Base-by-base conservation (phyloP, 768 basidiomycete genomes). In the Tubosaeta sp. region DNA sequence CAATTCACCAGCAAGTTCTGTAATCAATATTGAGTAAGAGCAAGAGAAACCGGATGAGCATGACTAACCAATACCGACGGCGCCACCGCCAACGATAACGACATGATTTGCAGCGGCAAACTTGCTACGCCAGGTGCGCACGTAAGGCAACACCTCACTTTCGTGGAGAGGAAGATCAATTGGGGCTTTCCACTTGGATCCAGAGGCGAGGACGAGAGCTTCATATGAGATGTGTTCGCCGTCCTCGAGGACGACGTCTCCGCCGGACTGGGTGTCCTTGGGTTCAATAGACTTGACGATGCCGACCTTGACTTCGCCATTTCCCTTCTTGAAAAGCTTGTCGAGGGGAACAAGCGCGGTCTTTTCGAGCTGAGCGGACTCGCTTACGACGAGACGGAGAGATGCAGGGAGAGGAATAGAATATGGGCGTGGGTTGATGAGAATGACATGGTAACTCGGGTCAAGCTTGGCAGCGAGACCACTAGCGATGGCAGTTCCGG, bases 131-230 rank as follows among this genome's bases (percentile, higher is more conserved):
- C 71, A 70, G 13, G 56, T 47, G 11, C 44, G 56, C 19, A 72
- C 40, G 27, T 77, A 66, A 16, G 58, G 59, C 10, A 59, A 41
- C 2, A 71, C 64, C 0, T 67, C 66, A 9, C 44, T 46, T 29
- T 67, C 62, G 14, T 56, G 49, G 9, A 69, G 62, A 0, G 80
- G 82, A 44, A 84, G 65, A 14, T 67, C 63, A 39, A 79, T 40
- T 0, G 79, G 77, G 0, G 78, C 82, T 12, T 62, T 57, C 81
- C 81, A 87, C 4, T 55, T 65, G 35, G 73, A 74, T 1, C 87
- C 87, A 2, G 84, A 72, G 0, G 83, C 76, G 30, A 88, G 65
- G 32, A 88, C 73, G 38, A 89, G 77, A 19, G 76, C 65, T 11
- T 75, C 73, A 63, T 81, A 89, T 8, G 66, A 61, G 12, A 87